These are phyloP conservation scores for Manihot esculenta DNA, from an alignment of 441 rosid species.

Conservation along the genomic window DNA sequence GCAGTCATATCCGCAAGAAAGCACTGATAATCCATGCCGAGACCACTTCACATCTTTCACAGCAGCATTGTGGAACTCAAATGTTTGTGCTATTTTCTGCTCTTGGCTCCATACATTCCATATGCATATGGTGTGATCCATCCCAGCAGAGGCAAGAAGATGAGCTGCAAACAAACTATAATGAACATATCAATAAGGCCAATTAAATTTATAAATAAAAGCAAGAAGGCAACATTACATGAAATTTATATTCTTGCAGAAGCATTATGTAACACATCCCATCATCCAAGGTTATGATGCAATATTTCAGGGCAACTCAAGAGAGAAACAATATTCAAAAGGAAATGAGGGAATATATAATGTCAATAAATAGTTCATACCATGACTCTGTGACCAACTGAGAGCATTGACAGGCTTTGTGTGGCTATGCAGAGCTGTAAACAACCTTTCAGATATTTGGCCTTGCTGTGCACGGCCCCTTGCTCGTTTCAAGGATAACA, in stretches of 20 bases:
- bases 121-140: conserved; percentile 59
- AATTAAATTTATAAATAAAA: conserved; percentile 8
- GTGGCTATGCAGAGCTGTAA: conserved; percentile 51
- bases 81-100: conserved; percentile 54
- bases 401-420: conserved; percentile 73
- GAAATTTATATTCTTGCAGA: background rate
- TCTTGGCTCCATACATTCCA: conserved; percentile 82
- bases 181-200: conserved; percentile 47
- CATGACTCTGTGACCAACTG: conserved; percentile 70
- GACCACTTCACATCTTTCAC: conserved; percentile 85
- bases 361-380: conserved; percentile 38
- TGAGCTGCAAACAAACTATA: conserved; percentile 67
- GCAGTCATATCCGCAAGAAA: conserved; percentile 82
- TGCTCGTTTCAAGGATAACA: conserved; percentile 38
- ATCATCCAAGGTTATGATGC: background rate
- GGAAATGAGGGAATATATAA: background rate
- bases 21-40: conserved; percentile 46
- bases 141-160: conserved; percentile 88
- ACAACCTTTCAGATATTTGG: conserved; percentile 45
- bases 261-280: background rate
- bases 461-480: conserved; percentile 31
- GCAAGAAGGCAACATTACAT: background rate
- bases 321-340: background rate
- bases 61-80: conserved; percentile 58
- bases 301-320: background rate